phyloP scores from a whole-genome alignment of 2,329 filamentous ascomycete species.

The Fusarium sp. region DNA sequence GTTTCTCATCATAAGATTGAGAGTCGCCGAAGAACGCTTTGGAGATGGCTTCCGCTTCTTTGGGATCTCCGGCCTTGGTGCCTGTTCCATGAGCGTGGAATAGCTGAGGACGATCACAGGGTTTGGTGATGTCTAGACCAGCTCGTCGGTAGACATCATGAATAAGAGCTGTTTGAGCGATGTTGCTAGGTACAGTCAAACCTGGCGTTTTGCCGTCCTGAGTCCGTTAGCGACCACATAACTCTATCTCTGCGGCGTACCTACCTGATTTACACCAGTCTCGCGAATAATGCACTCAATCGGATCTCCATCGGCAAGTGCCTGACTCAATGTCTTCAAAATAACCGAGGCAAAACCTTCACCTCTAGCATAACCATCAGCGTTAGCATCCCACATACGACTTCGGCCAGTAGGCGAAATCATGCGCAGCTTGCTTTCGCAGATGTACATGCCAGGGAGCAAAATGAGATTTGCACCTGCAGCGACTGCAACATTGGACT shows the following conservation, averaged over 20 bases:
- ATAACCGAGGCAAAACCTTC: constrained; percentile 27
- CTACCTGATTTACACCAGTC: constrained; percentile 9
- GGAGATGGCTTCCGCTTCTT: constrained; percentile 23
- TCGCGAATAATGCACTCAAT: constrained; percentile 13
- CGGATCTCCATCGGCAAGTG: not conserved
- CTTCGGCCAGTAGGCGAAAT: constrained; percentile 9
- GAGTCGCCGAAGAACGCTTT: not conserved
- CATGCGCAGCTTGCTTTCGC: constrained; percentile 16
- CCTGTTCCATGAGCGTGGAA: constrained; percentile 33
- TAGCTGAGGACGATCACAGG: constrained; percentile 2
- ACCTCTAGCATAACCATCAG: constrained; percentile 31
- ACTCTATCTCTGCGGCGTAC: rapidly evolving
- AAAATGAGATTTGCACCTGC: constrained; percentile 26
- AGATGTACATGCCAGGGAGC: constrained; percentile 17
- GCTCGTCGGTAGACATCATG: not conserved
- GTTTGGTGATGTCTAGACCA: not conserved
- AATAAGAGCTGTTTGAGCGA: constrained; percentile 4
- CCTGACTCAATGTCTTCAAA: constrained; percentile 25
- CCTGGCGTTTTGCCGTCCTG: constrained; percentile 9
- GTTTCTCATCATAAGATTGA: not conserved
- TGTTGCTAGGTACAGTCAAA: not conserved
- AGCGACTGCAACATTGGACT: constrained; percentile 21
- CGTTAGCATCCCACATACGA: constrained; percentile 24
- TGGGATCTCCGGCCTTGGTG: constrained; percentile 22
- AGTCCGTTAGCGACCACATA: rapidly evolving